Base-by-base conservation (phyloP, 108 stramenopile species). In the Fistulifera pelliculosa region DNA sequence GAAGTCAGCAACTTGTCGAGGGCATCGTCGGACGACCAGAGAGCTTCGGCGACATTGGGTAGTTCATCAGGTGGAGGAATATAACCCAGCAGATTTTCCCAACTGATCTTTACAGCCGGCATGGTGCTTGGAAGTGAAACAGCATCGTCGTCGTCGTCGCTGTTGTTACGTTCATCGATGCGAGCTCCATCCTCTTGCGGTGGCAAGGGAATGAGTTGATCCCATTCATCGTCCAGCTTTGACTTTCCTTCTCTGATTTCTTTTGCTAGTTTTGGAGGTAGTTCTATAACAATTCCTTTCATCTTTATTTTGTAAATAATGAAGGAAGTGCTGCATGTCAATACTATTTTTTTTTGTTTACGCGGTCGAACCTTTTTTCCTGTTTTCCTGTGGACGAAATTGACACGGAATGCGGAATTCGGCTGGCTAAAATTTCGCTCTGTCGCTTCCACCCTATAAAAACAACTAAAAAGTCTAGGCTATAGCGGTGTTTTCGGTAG, bases 71-170 rank as follows among this genome's bases (percentile, higher is more conserved):
- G 13, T 1, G 56, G 40, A n/a, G 72, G 72, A 19, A 13, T 15
- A 27, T 67, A 73, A 14, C 72, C 72, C 1, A 67, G 47, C 23
- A 73, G 28, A 18, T 52, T 31, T 39, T 67, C 62, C 47, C 63
- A 19, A 41, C 63, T 45, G 39, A 73, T 67, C 17, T 39, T 21
- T 8, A 73, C 28, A 0, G 47, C 43, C n/a, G 72, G 72, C 18
- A 41, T 40, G 14, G 56, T 40, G 22, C 41, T 22, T 21, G 56
- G 18, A 11, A 44, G 6, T 4, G 41, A 42, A 5, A 44, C 1
- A 24, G 5, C 43, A 25, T 57, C 56, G 56, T 57, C 56, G 21
- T 57, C 42, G 2, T 57, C 21, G n/a, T 43, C 41, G 15, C 26
- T 17, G 14, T 7, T 38, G 27, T 31, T 38, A 35, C 53, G 16